phyloP scores from a whole-genome alignment of 441 rosid species.

The Gossypium schwendimanii region DNA sequence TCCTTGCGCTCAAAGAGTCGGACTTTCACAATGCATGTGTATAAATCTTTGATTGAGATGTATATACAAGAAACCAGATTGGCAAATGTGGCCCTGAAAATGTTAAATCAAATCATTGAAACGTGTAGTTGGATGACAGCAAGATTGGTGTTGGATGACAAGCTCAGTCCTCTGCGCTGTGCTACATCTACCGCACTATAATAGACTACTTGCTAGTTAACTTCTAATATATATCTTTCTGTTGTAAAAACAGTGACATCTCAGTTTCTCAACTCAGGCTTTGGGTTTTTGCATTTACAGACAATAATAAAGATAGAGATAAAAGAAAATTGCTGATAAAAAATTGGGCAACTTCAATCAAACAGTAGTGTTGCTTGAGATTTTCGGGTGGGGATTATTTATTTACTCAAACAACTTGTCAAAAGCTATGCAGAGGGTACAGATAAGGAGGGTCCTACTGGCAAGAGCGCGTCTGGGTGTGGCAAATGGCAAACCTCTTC shows the following conservation, averaged over 20 bases:
- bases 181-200: background rate
- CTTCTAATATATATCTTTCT: background rate
- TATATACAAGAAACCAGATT: background rate
- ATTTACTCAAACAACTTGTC: background rate
- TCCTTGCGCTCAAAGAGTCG: background rate
- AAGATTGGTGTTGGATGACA: slow-evolving; percentile 1
- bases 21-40: background rate
- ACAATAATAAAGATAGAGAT: background rate
- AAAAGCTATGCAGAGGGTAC: slow-evolving; percentile 1
- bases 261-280: background rate
- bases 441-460: slow-evolving; percentile 1
- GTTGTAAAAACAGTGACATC: background rate
- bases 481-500: background rate
- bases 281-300: background rate
- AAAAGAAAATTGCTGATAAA: background rate
- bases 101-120: slow-evolving; percentile 14
- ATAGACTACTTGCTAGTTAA: background rate
- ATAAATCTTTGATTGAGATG: background rate
- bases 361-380: slow-evolving; percentile 2
- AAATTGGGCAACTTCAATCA: background rate
- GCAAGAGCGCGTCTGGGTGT: background rate
- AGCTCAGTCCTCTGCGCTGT: background rate
- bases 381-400: background rate
- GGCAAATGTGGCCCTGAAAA: background rate
- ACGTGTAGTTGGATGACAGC: slow-evolving; percentile 5